phyloP scores from a whole-genome alignment of 192 early-diverging fungal genomes.

The Pilaira anomala region DNA sequence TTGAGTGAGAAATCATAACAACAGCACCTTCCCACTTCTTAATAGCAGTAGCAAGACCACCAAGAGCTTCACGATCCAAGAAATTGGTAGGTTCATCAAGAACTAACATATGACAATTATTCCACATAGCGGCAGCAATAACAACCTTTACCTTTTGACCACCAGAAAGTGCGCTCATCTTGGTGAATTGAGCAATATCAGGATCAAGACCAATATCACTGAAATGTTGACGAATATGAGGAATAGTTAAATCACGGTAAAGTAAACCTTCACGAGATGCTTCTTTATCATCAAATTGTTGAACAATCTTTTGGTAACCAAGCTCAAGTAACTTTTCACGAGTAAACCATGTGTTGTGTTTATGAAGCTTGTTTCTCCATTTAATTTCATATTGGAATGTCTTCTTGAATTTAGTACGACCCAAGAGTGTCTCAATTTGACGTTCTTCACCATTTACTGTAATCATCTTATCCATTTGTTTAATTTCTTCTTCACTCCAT shows the following conservation, averaged over 20 bases:
- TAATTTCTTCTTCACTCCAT: constrained; percentile 64
- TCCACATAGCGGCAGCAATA: constrained; percentile 82
- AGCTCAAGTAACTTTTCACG: constrained; percentile 66
- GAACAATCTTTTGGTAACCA: constrained; percentile 73
- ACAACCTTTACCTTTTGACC: constrained; percentile 89
- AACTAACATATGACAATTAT: constrained; percentile 79
- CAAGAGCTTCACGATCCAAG: constrained; percentile 75
- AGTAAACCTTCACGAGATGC: constrained; percentile 71
- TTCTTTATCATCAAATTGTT: constrained; percentile 75
- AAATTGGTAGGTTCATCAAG: constrained; percentile 67
- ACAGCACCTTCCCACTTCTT: constrained; percentile 72
- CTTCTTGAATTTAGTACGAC: constrained; percentile 74
- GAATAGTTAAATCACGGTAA: constrained; percentile 66
- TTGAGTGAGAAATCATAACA: constrained; percentile 79
- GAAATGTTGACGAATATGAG: constrained; percentile 66
- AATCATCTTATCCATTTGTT: constrained; percentile 59
- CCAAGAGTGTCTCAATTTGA: constrained; percentile 58
- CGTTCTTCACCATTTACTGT: constrained; percentile 54
- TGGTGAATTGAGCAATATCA: constrained; percentile 74
- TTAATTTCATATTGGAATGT: constrained; percentile 83
- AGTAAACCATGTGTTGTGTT: constrained; percentile 68
- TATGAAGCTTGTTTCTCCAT: constrained; percentile 60
- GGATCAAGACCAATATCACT: constrained; percentile 71
- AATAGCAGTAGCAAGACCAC: constrained; percentile 72
- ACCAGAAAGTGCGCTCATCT: constrained; percentile 73